Conservation (phyloP, 2,329 filamentous ascomycete species). For the Curvularia sp. region DNA sequence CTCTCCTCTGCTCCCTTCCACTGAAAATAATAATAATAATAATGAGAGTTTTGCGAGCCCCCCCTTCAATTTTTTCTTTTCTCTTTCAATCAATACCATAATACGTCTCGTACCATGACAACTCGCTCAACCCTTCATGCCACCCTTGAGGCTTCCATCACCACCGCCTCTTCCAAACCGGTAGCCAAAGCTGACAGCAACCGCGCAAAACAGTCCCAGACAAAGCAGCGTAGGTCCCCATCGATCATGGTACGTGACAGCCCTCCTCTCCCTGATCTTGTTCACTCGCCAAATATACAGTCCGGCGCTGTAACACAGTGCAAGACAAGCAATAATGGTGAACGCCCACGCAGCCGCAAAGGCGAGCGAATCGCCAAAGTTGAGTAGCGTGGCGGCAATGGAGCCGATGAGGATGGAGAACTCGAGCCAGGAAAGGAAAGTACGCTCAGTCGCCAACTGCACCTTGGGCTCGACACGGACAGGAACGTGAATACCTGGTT, state of each 20-base stretch:
- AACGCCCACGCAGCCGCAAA: conserved; percentile 70
- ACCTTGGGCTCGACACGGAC: conserved; percentile 97
- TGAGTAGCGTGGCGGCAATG: conserved; percentile 53
- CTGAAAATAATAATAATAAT: too few relatives aligned
- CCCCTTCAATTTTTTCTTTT: too few relatives aligned
- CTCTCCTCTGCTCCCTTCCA: too few relatives aligned
- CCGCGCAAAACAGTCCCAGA: conserved; percentile 72
- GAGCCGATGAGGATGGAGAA: conserved; percentile 89
- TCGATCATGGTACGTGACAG: conserved; percentile 90
- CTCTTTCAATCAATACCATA: background rate
- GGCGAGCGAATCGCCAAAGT: conserved; percentile 49
- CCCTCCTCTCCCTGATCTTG: conserved; percentile 81
- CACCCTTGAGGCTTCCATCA: conserved; percentile 54
- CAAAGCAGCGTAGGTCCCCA: conserved; percentile 84
- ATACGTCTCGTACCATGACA: too few relatives aligned
- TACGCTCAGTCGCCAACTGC: conserved; percentile 94
- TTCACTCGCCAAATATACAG: conserved; percentile 89
- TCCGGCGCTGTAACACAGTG: conserved; percentile 81
- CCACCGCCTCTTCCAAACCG: conserved; percentile 66
- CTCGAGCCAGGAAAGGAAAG: conserved; percentile 96
- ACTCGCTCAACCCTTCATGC: conserved; percentile 11
- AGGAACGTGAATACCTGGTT: conserved; percentile 84
- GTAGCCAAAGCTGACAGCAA: conserved; percentile 80
- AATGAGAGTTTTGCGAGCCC: too few relatives aligned
- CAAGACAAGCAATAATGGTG: conserved; percentile 77